A percentile compares a stretch with the other conserved stretches of the same genome.
Evolutionary conservation across 2,329 filamentous ascomycete genomes (phyloP).

Genomic region (Epicoccum nigrum): DNA sequence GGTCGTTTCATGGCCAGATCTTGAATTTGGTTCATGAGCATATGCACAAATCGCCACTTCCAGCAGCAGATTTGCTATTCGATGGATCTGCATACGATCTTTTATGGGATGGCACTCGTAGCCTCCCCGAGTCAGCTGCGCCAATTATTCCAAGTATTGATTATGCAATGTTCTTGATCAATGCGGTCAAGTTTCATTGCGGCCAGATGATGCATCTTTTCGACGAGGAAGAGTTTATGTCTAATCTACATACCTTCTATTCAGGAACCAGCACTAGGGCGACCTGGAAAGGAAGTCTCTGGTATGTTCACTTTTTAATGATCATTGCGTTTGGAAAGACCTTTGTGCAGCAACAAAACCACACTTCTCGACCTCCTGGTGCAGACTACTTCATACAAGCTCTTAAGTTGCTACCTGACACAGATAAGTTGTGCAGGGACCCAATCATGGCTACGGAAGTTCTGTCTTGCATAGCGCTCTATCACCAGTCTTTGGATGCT

Average conservation of each 20-base stretch:
- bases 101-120: slow-evolving; percentile 55
- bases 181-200: slow-evolving; percentile 63
- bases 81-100: slow-evolving; percentile 61
- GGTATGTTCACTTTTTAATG: slow-evolving; percentile 61
- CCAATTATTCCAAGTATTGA: slow-evolving; percentile 58
- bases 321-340: slow-evolving; percentile 63
- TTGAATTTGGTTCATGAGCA: slow-evolving; percentile 58
- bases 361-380: slow-evolving; percentile 51
- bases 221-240: slow-evolving; percentile 60
- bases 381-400: slow-evolving; percentile 69
- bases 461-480: slow-evolving; percentile 59
- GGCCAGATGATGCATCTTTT: slow-evolving; percentile 62
- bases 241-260: slow-evolving; percentile 51
- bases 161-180: slow-evolving; percentile 60
- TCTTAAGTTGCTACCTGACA: slow-evolving; percentile 59
- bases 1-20: slow-evolving; percentile 60
- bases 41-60: slow-evolving; percentile 52
- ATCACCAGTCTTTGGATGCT: slow-evolving; percentile 59
- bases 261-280: slow-evolving; percentile 39
- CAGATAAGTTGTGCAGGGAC: slow-evolving; percentile 51
- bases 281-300: slow-evolving; percentile 46
- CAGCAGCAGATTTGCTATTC: slow-evolving; percentile 55
- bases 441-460: slow-evolving; percentile 58
- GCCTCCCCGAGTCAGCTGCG: slow-evolving; percentile 37
- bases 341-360: slow-evolving; percentile 51